Percentiles rank a stretch among this genome's conserved stretches.
Conservation (phyloP, 768 basidiomycete species). For the Leccinum variicolor region DNA sequence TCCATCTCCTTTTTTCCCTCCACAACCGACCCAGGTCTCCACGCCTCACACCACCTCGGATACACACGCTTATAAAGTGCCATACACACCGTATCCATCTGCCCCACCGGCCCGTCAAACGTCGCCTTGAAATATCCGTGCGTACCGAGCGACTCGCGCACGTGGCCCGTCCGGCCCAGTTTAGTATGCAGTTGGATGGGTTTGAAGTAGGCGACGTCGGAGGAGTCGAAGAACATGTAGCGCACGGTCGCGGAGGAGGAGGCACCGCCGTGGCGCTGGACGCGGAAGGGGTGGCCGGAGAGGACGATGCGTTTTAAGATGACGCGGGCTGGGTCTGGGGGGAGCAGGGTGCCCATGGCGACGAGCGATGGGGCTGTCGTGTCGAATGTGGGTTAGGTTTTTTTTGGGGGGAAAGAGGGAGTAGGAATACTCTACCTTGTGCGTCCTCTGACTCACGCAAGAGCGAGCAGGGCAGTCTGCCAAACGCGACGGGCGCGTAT, state of each 20-base stretch:
- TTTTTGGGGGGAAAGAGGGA: background rate
- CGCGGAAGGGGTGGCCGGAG: slow-evolving; percentile 94
- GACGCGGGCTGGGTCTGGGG: slow-evolving; percentile 87
- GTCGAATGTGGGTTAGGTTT: background rate
- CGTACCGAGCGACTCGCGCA: slow-evolving; percentile 88
- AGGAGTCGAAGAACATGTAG: slow-evolving; percentile 98
- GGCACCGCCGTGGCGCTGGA: slow-evolving; percentile 80
- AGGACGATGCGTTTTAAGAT: slow-evolving; percentile 92
- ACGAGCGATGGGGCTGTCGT: slow-evolving; percentile 73
- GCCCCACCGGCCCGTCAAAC: slow-evolving; percentile 88
- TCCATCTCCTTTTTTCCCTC: background rate
- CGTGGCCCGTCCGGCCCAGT: slow-evolving; percentile 84
- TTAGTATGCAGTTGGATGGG: slow-evolving; percentile 94
- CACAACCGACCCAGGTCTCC: slow-evolving; percentile 28
- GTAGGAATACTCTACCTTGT: slow-evolving; percentile 46
- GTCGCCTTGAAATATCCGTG: slow-evolving; percentile 98
- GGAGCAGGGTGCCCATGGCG: slow-evolving; percentile 83
- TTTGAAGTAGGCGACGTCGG: slow-evolving; percentile 90
- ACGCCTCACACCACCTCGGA: slow-evolving; percentile 77
- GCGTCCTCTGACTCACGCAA: slow-evolving; percentile 64
- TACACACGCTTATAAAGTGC: slow-evolving; percentile 92
- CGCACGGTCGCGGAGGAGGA: slow-evolving; percentile 70
- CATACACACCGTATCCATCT: slow-evolving; percentile 98
- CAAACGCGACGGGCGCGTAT: slow-evolving; percentile 88
- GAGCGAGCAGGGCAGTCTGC: slow-evolving; percentile 70